A percentile compares a stretch with the other conserved stretches of the same genome.
phyloP scores from a whole-genome alignment of 2,329 filamentous ascomycete species.

The Allantophomopsis lycopodina region DNA sequence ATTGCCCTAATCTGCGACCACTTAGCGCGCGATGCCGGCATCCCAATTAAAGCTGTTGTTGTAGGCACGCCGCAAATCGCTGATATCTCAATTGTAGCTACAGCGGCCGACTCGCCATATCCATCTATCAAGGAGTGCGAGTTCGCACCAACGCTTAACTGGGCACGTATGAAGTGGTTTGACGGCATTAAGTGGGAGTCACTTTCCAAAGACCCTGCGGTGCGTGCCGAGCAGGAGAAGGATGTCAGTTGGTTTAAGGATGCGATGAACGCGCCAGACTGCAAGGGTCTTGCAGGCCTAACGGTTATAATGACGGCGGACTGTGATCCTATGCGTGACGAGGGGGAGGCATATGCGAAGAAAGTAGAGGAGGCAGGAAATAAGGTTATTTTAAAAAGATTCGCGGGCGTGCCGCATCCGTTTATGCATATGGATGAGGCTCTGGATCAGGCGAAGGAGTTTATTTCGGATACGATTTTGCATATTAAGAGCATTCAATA shows the following conservation, averaged over 20 bases:
- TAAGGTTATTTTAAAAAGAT: conserved; percentile 18
- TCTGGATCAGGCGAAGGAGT: neutral
- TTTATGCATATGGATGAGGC: conserved; percentile 9
- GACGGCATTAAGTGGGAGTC: conserved; percentile 19
- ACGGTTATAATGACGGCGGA: conserved; percentile 27
- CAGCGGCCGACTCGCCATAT: conserved; percentile 23
- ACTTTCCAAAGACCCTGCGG: conserved; percentile 7
- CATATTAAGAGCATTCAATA: too few species aligned
- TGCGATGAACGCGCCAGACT: conserved; percentile 21
- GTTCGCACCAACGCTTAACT: conserved; percentile 28
- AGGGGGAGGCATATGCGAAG: conserved; percentile 24
- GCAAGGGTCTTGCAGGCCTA: conserved; percentile 16
- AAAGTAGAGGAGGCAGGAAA: conserved; percentile 19
- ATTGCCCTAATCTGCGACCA: conserved; percentile 25
- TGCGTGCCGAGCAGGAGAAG: conserved; percentile 9
- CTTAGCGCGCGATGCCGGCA: conserved; percentile 23
- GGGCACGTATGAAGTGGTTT: conserved; percentile 27
- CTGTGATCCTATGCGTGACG: conserved; percentile 22
- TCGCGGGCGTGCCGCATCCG: conserved; percentile 22
- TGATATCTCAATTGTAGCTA: conserved; percentile 25
- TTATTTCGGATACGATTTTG: neutral
- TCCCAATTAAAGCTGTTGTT: conserved; percentile 23
- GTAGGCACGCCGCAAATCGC: conserved; percentile 41
- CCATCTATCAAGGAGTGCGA: conserved; percentile 26
- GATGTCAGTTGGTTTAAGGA: conserved; percentile 15